Percentiles rank a stretch among this genome's conserved stretches.
These are phyloP conservation scores for Cryptosporidium muris DNA, from an alignment of 169 alveolate genomes.

Conservation along the genomic window DNA sequence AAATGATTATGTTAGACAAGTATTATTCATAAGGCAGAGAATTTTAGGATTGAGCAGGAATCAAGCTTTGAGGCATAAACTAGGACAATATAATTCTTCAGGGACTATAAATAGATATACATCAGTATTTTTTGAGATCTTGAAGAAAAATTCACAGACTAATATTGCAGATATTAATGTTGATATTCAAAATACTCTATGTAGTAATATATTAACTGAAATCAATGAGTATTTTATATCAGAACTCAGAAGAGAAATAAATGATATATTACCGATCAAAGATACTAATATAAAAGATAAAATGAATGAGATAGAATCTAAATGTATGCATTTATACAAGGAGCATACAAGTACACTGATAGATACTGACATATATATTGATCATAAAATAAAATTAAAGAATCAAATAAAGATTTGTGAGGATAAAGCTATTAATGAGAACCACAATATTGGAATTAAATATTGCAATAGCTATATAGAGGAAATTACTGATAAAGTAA, in stretches of 20 bases:
- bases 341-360: conserved; percentile 61
- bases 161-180: conserved; percentile 43
- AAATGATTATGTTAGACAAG: conserved; percentile 53
- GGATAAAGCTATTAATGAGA: conserved; percentile 26
- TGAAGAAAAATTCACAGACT: neutral
- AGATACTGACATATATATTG: conserved; percentile 67
- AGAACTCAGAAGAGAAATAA: conserved; percentile 8
- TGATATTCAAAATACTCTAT: conserved; percentile 28
- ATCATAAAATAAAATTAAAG: conserved; percentile 40
- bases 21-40: conserved; percentile 56
- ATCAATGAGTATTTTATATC: conserved; percentile 9
- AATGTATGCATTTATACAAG: conserved; percentile 62
- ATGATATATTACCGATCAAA: conserved; percentile 20
- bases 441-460: conserved; percentile 14
- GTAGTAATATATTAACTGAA: conserved; percentile 33
- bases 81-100: conserved; percentile 61
- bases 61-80: conserved; percentile 65
- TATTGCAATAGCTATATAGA: conserved; percentile 48
- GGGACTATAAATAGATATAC: conserved; percentile 35
- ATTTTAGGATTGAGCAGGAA: conserved; percentile 52
- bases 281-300: conserved; percentile 9
- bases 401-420: conserved; percentile 1
- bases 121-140: conserved; percentile 30
- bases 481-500: conserved; percentile 41
- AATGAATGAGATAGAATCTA: conserved; percentile 18